Evolutionary conservation across 176 grass and related monocot genomes (phyloP), one percentile per base, ranked within the genome.

Genomic region (Aegilops sharonensis): DNA sequence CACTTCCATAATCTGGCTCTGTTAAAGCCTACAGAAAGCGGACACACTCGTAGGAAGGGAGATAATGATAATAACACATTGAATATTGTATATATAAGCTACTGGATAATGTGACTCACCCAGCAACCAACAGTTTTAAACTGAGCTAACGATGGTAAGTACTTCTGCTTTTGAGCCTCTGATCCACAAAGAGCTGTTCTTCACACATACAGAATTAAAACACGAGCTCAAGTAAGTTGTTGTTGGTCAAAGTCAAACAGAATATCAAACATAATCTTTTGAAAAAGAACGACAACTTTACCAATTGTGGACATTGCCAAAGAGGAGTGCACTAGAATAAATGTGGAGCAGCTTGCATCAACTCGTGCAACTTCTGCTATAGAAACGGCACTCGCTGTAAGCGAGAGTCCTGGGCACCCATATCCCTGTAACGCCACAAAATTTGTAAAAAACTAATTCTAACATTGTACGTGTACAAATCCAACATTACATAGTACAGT

Each of bases 1-100:
- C 95, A 89, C 95, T 98, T 72, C 95, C 93, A 76, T 89, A 95
- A 86, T 92, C 93, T 69, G 93, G 95, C 67, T 98, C 95, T 69
- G 95, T 95, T 87, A 98, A 89, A 56, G 93, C 93, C 95, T 98
- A 84, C 23, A 81, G 13, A 72, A 92, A 84, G 18, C 4, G 67
- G 35, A 72, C 3, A 74, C 6, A 45, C 23, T 85, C 43, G 67
- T 30, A 68, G 35, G 50, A 74, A 84, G n/a, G 34, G 57, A 75
- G 47, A 63, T 25, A 77, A 24, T 25, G 62, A 75, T 75, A 52
- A 62, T 21, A 75, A 11, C 15, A 75, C 73, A 48, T 1, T 36
- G 34, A 62, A 62, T 66, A 59, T 48, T 32, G 31, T 35, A 61
- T 18, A 37, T 56, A 56, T 77, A 48, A 70, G 2, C 24, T 79